Evolutionary conservation across 176 grass and related monocot species (phyloP), one percentile per base, ranked within the genome.

Genomic region (Musa beccarii): DNA sequence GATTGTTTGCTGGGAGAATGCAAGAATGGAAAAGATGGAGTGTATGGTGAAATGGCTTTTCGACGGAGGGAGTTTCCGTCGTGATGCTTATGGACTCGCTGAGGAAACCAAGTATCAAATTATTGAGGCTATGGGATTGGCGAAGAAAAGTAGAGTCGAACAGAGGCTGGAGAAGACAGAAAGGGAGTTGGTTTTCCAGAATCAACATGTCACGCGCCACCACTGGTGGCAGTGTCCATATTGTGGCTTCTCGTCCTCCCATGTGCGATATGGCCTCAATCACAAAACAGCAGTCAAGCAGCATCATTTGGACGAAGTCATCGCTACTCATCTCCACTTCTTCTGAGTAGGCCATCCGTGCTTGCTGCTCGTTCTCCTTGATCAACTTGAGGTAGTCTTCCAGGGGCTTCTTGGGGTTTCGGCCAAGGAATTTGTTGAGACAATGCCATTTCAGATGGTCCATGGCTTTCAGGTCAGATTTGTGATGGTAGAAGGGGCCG

Each of bases 261-360:
- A n/a, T n/a, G n/a, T n/a, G 21, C 19, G 59, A 52, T 74, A 83
- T 51, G 81, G 23, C 57, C 75, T 83, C 81, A 13, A 78, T 9
- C 5, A 78, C 54, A 23, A 78, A 78, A 74, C 63, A 70, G 14
- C 74, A 74, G 10, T 83, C 81, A 5, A 83, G 74, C 21, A 83
- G 11, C 74, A 83, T 50, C 73, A 83, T 77, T 63, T 71, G 34
- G 11, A 72, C 17, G 51, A 83, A 83, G n/a, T 10, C 65, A 69
- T 78, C 11, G 8, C 81, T 78, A 8, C n/a, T 19, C 9, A 83
- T 50, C 25, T 59, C 17, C 22, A 83, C 51, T 3, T n/a, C 22
- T 2, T 77, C 73, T 11, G 59, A 52, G 34, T 83, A 83, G 59
- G 71, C 75, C 25, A 26, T 53, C 12, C 81, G 49, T 76, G 63